Base-by-base conservation (phyloP, 306 rosid species). In the Elaeagnus macrophylla region DNA sequence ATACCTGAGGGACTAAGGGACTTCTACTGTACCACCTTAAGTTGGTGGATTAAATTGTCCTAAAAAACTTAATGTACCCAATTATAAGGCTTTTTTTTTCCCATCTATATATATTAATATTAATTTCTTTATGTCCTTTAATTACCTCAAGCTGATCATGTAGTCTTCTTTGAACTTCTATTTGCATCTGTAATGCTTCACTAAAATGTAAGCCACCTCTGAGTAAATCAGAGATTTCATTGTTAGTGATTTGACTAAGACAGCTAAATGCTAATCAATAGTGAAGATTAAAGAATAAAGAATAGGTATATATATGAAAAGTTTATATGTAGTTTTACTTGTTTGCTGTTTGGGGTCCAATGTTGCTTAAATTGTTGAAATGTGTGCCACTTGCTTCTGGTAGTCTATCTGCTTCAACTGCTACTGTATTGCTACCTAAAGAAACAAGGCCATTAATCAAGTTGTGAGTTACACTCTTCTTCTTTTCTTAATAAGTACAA, bases 111-210 rank as follows among this genome's bases (percentile, higher is more conserved):
- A 25, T 25, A 25, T 25, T 25, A 25, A 25, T 25, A 25, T 25
- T 25, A 25, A 1, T 25, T 25, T 25, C 32, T 25, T 25, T 25
- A 25, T 25, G 3, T 25, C 32, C 32, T 25, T 1, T 25, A 25
- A 3, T 25, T 83, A 84, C 95, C 97, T 88, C 95, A 19, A 88
- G 91, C 56, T 88, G 97, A 54, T 88, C 89, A 43, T 85, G 97
- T 20, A 84, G 65, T 72, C 88, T 82, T 82, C 83, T 84, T 56
- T 88, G 93, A 20, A 88, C 97, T 76, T 82, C 97, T 41, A 88
- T 80, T 68, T 88, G 95, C 88, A 88, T 78, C 12, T 85, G 81
- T 45, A 89, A 75, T 7, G 95, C 78, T 64, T 89, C 93, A 54
- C 72, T 80, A 59, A 89, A 75, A 38, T 82, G 88, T 48, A 78